These are phyloP conservation scores for Eucalyptus caleyi DNA, from an alignment of 345 rosid genomes.

Conservation along the genomic window DNA sequence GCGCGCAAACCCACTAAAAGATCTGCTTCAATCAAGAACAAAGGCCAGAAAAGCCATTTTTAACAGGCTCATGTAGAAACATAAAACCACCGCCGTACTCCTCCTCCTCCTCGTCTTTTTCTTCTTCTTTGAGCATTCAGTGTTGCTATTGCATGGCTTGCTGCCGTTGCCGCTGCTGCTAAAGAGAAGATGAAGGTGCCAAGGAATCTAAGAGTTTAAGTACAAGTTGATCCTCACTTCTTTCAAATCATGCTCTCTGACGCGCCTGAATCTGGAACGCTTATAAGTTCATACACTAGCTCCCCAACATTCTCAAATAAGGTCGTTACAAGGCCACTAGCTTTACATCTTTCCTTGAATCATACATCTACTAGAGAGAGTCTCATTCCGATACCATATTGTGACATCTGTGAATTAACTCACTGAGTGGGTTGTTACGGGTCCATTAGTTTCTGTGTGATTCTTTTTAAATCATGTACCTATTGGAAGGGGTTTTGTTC, in stretches of 20 bases:
- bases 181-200: not conserved
- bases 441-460: accelerated
- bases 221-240: not conserved
- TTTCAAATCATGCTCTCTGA: not conserved
- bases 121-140: not conserved
- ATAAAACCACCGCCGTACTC: not conserved
- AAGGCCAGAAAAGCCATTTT: too few species aligned
- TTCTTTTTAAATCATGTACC: too few species aligned
- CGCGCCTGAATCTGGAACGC: not conserved
- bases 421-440: accelerated
- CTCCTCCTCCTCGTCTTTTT: not conserved
- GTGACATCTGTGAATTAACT: too few species aligned
- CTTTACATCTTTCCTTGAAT: too few species aligned
- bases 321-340: too few species aligned
- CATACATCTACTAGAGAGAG: too few species aligned
- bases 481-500: accelerated
- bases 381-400: too few species aligned
- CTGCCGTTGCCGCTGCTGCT: accelerated
- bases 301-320: not conserved
- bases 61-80: not conserved
- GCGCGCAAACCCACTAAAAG: too few species aligned
- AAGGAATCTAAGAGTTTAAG: not conserved
- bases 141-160: not conserved
- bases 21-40: too few species aligned
- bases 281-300: not conserved